phyloP scores from a whole-genome alignment of 2,329 filamentous ascomycete genomes.

The Microdochium trichocladiopsis region DNA sequence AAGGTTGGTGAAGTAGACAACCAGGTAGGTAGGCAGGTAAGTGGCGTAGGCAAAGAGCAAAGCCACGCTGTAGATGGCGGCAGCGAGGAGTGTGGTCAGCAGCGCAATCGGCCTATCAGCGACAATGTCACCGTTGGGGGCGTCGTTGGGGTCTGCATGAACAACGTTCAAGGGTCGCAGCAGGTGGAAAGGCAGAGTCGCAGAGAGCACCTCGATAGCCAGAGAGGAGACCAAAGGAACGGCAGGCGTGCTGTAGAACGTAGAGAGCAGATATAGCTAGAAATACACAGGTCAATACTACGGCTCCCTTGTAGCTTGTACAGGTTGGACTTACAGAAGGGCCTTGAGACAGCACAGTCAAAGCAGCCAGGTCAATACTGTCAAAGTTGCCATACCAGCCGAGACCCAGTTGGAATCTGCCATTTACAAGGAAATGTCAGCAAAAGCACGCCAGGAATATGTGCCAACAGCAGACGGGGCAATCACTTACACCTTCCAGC shows the following conservation, averaged over 20 bases:
- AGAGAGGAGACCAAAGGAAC: conserved; percentile 55
- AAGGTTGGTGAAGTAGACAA: conserved; percentile 68
- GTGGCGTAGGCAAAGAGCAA: conserved; percentile 63
- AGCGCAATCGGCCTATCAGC: conserved; percentile 54
- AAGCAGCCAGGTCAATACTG: conserved; percentile 59
- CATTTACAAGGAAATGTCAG: conserved; percentile 14
- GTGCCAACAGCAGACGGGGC: neutral
- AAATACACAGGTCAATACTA: conserved; percentile 4
- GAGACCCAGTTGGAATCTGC: conserved; percentile 61
- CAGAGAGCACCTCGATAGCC: conserved; percentile 60
- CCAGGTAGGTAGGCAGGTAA: conserved; percentile 65
- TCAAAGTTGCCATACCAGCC: conserved; percentile 72
- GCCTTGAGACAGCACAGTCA: conserved; percentile 65
- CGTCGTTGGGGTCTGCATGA: conserved; percentile 47
- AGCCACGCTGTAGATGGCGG: conserved; percentile 67
- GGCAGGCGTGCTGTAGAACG: conserved; percentile 68
- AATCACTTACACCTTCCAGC: conserved; percentile 47
- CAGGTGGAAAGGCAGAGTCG: conserved; percentile 67
- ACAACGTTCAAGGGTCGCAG: conserved; percentile 60
- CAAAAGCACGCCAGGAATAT: conserved; percentile 28
- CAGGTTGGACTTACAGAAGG: conserved; percentile 50
- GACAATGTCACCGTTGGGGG: conserved; percentile 58
- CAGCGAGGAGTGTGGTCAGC: conserved; percentile 61
- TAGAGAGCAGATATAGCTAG: conserved; percentile 65
- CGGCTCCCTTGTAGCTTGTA: neutral